Evolutionary conservation across 139 green algal genomes (phyloP).

Genomic region (Protoeuglena noctilucae): DNA sequence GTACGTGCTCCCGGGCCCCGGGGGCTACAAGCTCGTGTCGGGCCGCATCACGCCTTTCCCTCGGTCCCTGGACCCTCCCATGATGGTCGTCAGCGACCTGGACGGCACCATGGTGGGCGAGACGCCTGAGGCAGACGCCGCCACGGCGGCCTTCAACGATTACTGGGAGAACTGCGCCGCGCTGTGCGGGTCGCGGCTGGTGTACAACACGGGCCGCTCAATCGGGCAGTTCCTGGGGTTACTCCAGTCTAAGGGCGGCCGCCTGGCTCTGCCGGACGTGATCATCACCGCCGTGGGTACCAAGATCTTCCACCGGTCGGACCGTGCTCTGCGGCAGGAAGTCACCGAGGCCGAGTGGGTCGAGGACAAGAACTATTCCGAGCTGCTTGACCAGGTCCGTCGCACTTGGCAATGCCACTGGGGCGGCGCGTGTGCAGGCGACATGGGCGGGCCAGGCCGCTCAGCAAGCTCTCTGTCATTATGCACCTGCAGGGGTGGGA

Average conservation of each 20-base stretch:
- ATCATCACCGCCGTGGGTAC: conserved; percentile 76
- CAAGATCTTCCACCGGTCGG: conserved; percentile 37
- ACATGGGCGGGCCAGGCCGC: no score
- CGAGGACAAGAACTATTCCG: conserved; percentile 58
- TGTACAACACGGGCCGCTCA: conserved; percentile 66
- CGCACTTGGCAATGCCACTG: no score
- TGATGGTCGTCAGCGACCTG: conserved; percentile 61
- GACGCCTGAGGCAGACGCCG: conserved; percentile 17
- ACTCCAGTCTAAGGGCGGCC: conserved; percentile 37
- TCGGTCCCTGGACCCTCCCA: conserved; percentile 19
- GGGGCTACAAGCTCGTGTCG: conserved; percentile 41
- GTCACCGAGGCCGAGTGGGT: conserved; percentile 39
- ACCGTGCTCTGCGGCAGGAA: no score
- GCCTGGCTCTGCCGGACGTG: conserved; percentile 58
- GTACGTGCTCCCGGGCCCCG: conserved; percentile 28
- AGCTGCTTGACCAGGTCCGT: conserved; percentile 44
- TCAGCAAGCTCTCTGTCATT: no score
- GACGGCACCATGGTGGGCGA: conserved; percentile 75
- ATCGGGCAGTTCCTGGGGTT: conserved; percentile 59
- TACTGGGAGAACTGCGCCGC: conserved; percentile 63
- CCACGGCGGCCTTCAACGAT: conserved; percentile 33
- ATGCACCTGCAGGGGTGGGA: no score
- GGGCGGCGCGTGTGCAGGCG: no score
- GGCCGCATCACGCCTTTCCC: conserved; percentile 39
- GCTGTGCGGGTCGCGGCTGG: conserved; percentile 46